These are phyloP conservation scores for Pseudogymnoascus sp. DNA, from an alignment of 2,329 filamentous ascomycete species.

Conservation along the genomic window DNA sequence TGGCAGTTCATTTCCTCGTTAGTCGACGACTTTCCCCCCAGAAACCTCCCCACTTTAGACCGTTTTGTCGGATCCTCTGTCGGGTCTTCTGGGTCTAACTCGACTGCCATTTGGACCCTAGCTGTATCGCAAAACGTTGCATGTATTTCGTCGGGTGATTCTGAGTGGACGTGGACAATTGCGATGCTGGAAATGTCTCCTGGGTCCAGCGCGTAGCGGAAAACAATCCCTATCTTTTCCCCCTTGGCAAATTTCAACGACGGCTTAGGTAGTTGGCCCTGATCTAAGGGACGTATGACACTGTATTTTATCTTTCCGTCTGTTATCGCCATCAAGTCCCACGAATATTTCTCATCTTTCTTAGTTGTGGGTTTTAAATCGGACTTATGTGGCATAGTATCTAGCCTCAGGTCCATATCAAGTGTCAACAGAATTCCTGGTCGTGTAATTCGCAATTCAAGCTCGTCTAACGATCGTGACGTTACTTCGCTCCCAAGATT, in stretches of 20 bases:
- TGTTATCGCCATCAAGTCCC: not conserved
- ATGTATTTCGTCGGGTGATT: not conserved
- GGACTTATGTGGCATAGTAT: not conserved
- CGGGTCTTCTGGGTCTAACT: not conserved
- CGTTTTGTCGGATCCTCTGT: not conserved
- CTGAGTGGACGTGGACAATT: not conserved
- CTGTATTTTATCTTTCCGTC: not conserved
- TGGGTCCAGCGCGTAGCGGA: not conserved
- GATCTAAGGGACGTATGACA: not conserved
- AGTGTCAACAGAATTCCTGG: slow-evolving; percentile 1
- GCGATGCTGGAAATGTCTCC: not conserved
- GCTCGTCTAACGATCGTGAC: not conserved
- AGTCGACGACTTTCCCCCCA: not conserved
- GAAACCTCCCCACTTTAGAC: not conserved
- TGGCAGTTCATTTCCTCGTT: not conserved
- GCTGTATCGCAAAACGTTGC: not conserved
- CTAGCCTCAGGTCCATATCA: not conserved
- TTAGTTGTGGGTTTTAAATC: not conserved
- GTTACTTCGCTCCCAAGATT: not conserved
- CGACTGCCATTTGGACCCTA: not conserved
- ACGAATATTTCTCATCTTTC: too few relatives aligned
- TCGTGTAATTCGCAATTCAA: not conserved
- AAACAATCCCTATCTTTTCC: not conserved
- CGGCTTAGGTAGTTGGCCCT: not conserved
- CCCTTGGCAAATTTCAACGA: not conserved